Evolutionary conservation across 352 stramenopile species (phyloP), one percentile per base, ranked within the genome.

Genomic region (Globisporangium yorkense): DNA sequence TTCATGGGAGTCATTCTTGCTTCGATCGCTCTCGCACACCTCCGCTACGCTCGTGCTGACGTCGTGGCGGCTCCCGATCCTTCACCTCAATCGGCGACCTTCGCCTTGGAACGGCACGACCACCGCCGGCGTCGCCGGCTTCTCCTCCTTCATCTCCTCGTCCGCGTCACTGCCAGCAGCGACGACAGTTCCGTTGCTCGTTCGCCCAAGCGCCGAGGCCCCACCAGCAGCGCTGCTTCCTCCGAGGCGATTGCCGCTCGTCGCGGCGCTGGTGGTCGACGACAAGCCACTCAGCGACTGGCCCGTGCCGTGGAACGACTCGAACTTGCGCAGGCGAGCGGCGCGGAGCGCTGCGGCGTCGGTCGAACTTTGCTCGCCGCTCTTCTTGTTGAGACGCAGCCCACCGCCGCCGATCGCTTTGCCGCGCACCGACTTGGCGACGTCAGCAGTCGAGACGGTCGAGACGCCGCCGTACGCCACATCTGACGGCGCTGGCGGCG

Each of bases 241-340:
- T 40, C 70, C 67, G 10, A 79, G 53, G 16, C 61, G 54, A 52
- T 54, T 58, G 33, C 65, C 62, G 27, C 62, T 62, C 4, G 63
- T 44, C 16, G 45, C 47, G 6, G 55, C 31, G 2, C 51, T 31
- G 3, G 48, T 59, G 13, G 63, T 73, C 18, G 81, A 83, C 45
- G 67, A 66, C 41, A 72, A 67, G 7, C 84, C 80, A 56, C 72
- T 89, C 5, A 93, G 63, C 20, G 85, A 93, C 40, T 86, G 71
- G 10, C 85, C 85, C 29, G 83, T 87, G 49, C 85, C 85, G 49
- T 93, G 83, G 59, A 94, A 94, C 4, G 83, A 83, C 52, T 94
- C 83, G 63, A 89, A 93, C 56, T 87, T 90, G 31, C 75, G 71
- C 60, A 94, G 69, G 5, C 85, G 85, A 41, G 80, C 79, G 3